phyloP scores from a whole-genome alignment of 768 basidiomycete species.

The Mycena filopes region DNA sequence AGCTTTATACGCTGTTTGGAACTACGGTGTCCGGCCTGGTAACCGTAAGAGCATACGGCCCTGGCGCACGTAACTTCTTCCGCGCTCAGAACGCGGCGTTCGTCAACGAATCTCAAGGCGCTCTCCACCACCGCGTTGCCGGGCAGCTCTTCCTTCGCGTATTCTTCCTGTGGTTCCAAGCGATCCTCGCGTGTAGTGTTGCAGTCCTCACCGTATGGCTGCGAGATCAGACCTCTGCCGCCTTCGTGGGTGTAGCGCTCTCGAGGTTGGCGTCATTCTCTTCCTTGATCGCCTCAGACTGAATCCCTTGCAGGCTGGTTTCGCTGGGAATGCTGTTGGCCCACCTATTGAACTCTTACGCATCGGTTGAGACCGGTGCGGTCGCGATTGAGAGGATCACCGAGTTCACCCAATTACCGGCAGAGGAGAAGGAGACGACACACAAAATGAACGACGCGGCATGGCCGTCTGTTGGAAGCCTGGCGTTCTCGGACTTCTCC shows the following conservation, averaged over 20 bases:
- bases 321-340: conserved; percentile 5
- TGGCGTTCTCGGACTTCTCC: conserved; percentile 17
- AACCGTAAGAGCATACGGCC: conserved; percentile 19
- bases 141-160: conserved; percentile 23
- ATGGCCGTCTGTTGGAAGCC: conserved; percentile 19
- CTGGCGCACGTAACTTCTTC: conserved; percentile 12
- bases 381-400: conserved; percentile 24
- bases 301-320: conserved; percentile 10
- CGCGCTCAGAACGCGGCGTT: conserved; percentile 16
- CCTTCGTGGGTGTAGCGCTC: conserved; percentile 21
- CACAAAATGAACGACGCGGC: background rate
- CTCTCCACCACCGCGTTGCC: conserved; percentile 17
- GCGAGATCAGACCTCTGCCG: conserved; percentile 19
- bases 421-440: conserved; percentile 5
- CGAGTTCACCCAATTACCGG: conserved; percentile 20
- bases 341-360: conserved; percentile 6
- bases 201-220: conserved; percentile 19
- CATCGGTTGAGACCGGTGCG: conserved; percentile 20
- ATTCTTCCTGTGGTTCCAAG: conserved; percentile 26
- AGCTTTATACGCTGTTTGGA: conserved; percentile 28
- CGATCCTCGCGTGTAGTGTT: conserved; percentile 18
- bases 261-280: background rate
- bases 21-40: conserved; percentile 20
- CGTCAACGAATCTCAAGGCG: conserved; percentile 25
- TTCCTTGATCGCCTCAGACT: background rate